Evolutionary conservation across 441 rosid species (phyloP).

Genomic region (Populus hybrid): DNA sequence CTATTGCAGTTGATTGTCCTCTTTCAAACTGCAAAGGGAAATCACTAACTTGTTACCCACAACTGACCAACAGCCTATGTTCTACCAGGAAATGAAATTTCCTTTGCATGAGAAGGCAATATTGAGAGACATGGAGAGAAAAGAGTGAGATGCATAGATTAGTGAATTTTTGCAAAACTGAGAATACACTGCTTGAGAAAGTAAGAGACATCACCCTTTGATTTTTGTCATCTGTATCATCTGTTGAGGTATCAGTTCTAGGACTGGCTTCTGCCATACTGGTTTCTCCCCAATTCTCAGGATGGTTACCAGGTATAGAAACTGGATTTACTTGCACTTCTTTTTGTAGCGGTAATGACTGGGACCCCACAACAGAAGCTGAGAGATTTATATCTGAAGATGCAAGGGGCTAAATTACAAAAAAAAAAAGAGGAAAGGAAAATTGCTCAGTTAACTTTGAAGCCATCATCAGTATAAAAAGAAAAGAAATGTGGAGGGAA

Average conservation of each 20-base stretch:
- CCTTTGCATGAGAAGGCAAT: not conserved
- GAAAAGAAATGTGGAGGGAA: not conserved
- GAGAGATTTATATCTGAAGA: constrained; percentile 37
- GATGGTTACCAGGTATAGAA: constrained; percentile 42
- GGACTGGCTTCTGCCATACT: constrained; percentile 71
- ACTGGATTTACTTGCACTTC: constrained; percentile 37
- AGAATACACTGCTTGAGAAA: not conserved
- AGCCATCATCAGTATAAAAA: constrained; percentile 7
- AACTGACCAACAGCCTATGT: constrained; percentile 2
- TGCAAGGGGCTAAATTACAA: constrained; percentile 35
- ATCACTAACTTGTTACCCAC: constrained; percentile 11
- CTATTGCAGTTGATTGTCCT: constrained; percentile 40
- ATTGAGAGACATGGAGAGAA: not conserved
- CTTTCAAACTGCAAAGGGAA: constrained; percentile 54
- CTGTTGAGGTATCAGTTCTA: constrained; percentile 76
- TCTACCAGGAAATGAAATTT: not conserved
- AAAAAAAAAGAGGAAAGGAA: constrained; percentile 3
- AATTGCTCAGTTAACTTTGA: constrained; percentile 20
- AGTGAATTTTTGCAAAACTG: not conserved
- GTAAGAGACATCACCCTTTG: constrained; percentile 51
- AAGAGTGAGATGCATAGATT: not conserved
- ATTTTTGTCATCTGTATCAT: constrained; percentile 75
- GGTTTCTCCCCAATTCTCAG: constrained; percentile 61
- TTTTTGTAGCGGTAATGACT: constrained; percentile 32
- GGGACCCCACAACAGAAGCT: constrained; percentile 33